Evolutionary conservation across 306 rosid species (phyloP).

Genomic region (Fagus crenata): DNA sequence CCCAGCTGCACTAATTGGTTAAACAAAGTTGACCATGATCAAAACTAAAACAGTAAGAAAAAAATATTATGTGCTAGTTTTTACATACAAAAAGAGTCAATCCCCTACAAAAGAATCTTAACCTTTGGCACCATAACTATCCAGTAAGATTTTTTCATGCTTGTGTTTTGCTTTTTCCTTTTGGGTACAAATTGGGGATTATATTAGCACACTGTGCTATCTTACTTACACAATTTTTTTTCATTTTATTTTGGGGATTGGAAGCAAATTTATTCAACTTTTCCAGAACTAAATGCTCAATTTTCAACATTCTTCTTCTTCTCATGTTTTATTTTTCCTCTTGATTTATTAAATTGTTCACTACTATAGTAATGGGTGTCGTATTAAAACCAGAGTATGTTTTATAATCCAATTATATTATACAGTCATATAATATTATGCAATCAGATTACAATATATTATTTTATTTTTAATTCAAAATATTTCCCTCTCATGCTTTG

Average conservation of each 20-base stretch:
- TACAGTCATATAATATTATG: too few species aligned
- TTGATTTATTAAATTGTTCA: not conserved
- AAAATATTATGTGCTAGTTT: not conserved
- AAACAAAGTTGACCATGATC: not conserved
- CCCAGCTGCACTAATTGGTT: not conserved
- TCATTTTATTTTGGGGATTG: not conserved
- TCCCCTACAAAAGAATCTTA: not conserved
- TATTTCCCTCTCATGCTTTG: not conserved
- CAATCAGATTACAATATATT: too few species aligned
- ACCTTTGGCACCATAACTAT: not conserved
- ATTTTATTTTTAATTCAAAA: not conserved
- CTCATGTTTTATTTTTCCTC: not conserved
- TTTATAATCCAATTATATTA: too few species aligned
- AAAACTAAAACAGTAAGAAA: not conserved
- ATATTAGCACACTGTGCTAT: not conserved
- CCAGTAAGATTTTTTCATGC: not conserved
- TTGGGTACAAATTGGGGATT: not conserved
- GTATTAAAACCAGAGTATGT: not conserved
- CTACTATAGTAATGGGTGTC: not conserved
- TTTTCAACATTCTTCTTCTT: not conserved
- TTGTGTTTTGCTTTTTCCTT: not conserved
- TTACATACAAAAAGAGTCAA: not conserved
- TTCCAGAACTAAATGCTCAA: not conserved
- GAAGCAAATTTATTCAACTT: not conserved
- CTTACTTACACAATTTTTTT: not conserved